A percentile compares a stretch with the other conserved stretches of the same genome.
These are phyloP conservation scores for Saccharomycopsis vini DNA, from an alignment of 805 yeast genomes.

Conservation along the genomic window DNA sequence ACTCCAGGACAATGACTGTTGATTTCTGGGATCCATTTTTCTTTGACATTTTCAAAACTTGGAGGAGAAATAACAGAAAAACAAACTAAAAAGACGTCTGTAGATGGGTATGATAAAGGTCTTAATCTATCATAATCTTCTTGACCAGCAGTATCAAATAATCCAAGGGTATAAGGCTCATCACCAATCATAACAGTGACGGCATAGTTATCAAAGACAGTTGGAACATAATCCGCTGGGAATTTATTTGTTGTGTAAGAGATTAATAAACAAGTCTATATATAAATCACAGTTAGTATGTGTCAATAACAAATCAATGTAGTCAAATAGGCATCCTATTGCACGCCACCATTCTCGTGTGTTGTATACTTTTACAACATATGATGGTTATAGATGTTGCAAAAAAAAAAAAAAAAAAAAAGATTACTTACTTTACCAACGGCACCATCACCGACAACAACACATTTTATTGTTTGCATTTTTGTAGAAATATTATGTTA, in stretches of 20 bases:
- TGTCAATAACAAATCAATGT: not conserved
- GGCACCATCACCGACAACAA: conserved; percentile 99
- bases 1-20: conserved; percentile 98
- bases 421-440: no score
- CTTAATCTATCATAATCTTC: conserved; percentile 97
- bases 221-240: conserved; percentile 97
- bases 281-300: no score
- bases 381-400: no score
- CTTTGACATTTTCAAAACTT: conserved; percentile 92
- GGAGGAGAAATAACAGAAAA: conserved; percentile 96
- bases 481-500: conserved; percentile 4
- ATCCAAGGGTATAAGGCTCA: conserved; percentile 94
- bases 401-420: no score
- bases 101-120: conserved; percentile 93
- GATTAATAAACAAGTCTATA: conserved; percentile 82
- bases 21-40: conserved; percentile 98
- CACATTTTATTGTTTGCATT: conserved; percentile 72
- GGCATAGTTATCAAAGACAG: conserved; percentile 95
- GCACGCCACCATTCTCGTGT: no score
- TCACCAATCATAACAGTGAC: conserved; percentile 95
- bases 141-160: conserved; percentile 98
- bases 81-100: conserved; percentile 93
- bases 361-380: no score
- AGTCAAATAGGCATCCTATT: no score
- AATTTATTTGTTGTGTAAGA: conserved; percentile 95